phyloP scores from a whole-genome alignment of 2,329 filamentous ascomycete species.

The Cryphonectria radicalis region DNA sequence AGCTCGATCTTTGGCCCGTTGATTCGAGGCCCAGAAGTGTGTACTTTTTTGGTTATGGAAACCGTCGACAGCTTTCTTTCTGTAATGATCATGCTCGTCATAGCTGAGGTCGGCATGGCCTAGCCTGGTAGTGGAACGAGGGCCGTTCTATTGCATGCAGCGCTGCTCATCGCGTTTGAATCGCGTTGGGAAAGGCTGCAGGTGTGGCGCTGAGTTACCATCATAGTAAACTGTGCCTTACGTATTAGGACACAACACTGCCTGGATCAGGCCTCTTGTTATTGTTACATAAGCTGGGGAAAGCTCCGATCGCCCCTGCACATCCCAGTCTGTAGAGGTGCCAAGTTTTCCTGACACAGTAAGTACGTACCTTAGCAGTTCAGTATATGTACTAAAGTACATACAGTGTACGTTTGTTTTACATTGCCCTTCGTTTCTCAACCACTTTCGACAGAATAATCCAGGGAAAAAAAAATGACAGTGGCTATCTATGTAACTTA shows the following conservation, averaged over 20 bases:
- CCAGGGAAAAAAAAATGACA: not conserved
- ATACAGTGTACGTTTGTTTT: not conserved
- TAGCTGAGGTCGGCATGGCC: not conserved
- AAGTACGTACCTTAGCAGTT: not conserved
- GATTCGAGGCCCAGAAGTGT: not conserved
- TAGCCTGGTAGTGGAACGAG: not conserved
- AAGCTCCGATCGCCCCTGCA: not conserved
- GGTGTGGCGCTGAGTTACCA: not conserved
- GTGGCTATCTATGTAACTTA: not conserved
- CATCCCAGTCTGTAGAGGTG: not conserved
- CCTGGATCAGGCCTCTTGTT: not conserved
- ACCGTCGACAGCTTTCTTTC: not conserved
- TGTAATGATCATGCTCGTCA: not conserved
- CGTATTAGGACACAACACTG: not conserved
- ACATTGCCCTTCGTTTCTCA: not conserved
- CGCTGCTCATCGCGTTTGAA: not conserved
- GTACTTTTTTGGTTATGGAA: not conserved
- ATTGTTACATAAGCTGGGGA: not conserved
- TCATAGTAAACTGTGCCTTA: no score
- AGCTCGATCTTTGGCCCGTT: not conserved
- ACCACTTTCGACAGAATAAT: not conserved
- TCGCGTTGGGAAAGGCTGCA: not conserved
- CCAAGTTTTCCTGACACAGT: not conserved
- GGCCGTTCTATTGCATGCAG: not conserved
- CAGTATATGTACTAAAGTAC: not conserved